A percentile compares a stretch with the other conserved stretches of the same genome.
phyloP scores from a whole-genome alignment of 345 rosid genomes.

The Camelina sativa region DNA sequence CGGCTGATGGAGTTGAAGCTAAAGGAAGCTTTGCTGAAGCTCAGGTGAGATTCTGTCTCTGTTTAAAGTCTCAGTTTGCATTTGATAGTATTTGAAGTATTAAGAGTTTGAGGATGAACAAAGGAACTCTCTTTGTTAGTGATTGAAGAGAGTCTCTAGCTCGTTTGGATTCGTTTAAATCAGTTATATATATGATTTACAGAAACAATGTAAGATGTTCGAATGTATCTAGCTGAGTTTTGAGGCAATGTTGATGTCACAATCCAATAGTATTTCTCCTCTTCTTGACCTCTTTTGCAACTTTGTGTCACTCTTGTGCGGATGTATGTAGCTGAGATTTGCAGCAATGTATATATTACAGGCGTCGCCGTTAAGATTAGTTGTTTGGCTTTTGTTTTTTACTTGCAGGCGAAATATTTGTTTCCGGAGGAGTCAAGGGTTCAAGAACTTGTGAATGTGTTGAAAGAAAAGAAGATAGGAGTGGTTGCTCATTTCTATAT shows the following conservation, averaged over 20 bases:
- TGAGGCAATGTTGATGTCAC: constrained; percentile 10
- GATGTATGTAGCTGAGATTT: constrained; percentile 1
- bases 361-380: background rate
- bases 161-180: background rate
- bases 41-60: constrained; percentile 55
- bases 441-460: constrained; percentile 64
- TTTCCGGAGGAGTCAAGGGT: constrained; percentile 75
- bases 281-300: background rate
- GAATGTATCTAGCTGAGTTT: constrained; percentile 1
- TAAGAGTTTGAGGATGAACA: constrained; percentile 9
- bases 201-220: background rate
- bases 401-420: constrained; percentile 74
- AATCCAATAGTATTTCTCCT: background rate
- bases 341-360: constrained; percentile 4
- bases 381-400: constrained; percentile 15
- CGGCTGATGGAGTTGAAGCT: constrained; percentile 66
- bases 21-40: constrained; percentile 93
- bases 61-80: too few species aligned
- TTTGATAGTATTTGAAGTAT: constrained; percentile 7
- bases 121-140: background rate
- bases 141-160: background rate
- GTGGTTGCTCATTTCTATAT: constrained; percentile 92
- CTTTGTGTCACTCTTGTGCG: background rate
- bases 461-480: constrained; percentile 90
- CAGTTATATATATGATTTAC: background rate